Evolutionary conservation across 805 yeast species (phyloP).

Genomic region (Kazachstania africana): DNA sequence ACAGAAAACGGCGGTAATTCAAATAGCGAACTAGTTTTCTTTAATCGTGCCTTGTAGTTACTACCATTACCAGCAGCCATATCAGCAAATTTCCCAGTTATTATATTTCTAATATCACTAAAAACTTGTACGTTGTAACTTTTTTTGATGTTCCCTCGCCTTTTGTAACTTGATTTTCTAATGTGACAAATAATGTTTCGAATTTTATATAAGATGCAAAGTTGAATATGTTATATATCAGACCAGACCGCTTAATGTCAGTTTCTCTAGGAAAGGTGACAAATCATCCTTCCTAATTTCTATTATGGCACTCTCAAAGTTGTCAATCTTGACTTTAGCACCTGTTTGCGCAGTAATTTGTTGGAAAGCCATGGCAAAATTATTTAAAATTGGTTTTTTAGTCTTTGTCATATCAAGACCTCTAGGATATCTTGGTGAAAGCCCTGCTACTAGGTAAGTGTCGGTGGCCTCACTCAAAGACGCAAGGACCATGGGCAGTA

Average conservation of each 20-base stretch:
- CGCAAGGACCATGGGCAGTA: constrained; percentile 79
- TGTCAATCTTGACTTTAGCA: constrained; percentile 83
- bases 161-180: too few relatives aligned
- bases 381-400: constrained; percentile 47
- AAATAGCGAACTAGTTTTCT: too few relatives aligned
- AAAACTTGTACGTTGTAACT: too few relatives aligned
- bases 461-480: constrained; percentile 61
- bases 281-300: constrained; percentile 84
- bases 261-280: constrained; percentile 71
- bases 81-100: too few relatives aligned
- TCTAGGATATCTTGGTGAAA: constrained; percentile 71
- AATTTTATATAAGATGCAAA: too few relatives aligned
- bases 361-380: constrained; percentile 86
- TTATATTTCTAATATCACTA: too few relatives aligned
- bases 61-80: too few relatives aligned
- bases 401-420: constrained; percentile 26
- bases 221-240: too few relatives aligned
- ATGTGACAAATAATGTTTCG: too few relatives aligned
- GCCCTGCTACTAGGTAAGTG: constrained; percentile 78
- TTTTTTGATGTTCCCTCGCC: too few relatives aligned
- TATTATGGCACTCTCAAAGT: constrained; percentile 88
- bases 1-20: too few relatives aligned
- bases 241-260: constrained; percentile 70
- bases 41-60: too few relatives aligned
- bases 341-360: constrained; percentile 74